phyloP scores from a whole-genome alignment of 108 stramenopile genomes.

The Discostella pseudostelligera region DNA sequence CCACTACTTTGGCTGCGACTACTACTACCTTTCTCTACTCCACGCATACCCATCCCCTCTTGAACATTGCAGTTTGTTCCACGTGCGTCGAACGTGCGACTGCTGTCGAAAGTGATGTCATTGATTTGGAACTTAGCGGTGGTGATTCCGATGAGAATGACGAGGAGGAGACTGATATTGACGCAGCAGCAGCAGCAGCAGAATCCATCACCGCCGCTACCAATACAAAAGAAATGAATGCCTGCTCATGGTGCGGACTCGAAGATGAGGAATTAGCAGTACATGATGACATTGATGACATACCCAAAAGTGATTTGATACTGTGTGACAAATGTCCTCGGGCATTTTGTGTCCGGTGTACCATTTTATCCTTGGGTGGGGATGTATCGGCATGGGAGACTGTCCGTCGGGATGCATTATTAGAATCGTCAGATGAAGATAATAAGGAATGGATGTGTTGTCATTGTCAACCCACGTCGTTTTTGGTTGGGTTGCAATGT shows the following conservation, averaged over 20 bases:
- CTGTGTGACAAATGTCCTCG: constrained; percentile 55
- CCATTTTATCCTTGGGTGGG: constrained; percentile 27
- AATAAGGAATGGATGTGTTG: constrained; percentile 45
- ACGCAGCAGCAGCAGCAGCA: not conserved
- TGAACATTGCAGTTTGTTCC: constrained; percentile 50
- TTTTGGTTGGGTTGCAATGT: constrained; percentile 27
- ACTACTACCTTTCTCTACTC: constrained; percentile 30
- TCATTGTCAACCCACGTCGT: constrained; percentile 34
- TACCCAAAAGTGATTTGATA: constrained; percentile 25
- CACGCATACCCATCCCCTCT: constrained; percentile 53
- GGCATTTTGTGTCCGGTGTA: constrained; percentile 46
- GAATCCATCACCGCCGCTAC: not conserved
- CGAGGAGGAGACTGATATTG: not conserved
- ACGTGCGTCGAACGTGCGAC: constrained; percentile 51
- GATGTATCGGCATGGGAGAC: constrained; percentile 4
- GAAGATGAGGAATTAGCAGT: constrained; percentile 4
- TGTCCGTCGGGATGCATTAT: not conserved
- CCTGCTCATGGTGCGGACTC: constrained; percentile 46
- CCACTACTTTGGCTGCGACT: not conserved
- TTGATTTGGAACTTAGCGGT: constrained; percentile 8
- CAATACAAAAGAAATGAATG: constrained; percentile 4
- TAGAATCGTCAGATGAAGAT: not conserved
- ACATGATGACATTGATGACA: constrained; percentile 6
- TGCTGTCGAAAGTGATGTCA: constrained; percentile 30
- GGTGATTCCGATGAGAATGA: not conserved